Base-by-base conservation (phyloP, 83 land plant genomes). In the Picea abies region DNA sequence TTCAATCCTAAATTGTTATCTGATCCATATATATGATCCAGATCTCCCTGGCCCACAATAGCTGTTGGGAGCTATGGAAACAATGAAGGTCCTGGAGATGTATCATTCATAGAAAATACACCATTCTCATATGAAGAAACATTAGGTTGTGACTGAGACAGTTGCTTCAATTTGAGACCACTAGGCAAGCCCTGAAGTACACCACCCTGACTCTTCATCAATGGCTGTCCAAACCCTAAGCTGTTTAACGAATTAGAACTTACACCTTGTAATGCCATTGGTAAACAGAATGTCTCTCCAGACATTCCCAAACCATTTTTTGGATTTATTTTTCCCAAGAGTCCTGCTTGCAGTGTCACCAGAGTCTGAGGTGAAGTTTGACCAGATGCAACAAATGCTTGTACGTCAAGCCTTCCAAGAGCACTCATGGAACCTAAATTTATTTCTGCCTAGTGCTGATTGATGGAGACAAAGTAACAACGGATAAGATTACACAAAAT, bases 331-430 rank as follows among this genome's bases (percentile, higher is more conserved):
- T 84, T 81, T 41, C 90, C 85, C 23, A 84, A 62, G 22, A 89
- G 80, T 82, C 86, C 91, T 44, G 91, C 87, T 25, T 92, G 89
- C 63, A 92, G 79, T 35, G 90, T 88, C 60, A 92, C 88, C 10
- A 92, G 64, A 39, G 86, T 88, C 76, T 90, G 89, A 35, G 92
- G 92, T 62, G 92, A 85, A 67, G 88, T 78, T 82, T 90, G 92
- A 9, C 94, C 92, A 39, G 90, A 85, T 26, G 86, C 94, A 32
- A 85, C 92, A 72, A 90, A 76, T 44, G 94, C 82, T 84, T 88
- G 92, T 72, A 92, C 60, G 76, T 90, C 90, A 32, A 92, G 69
- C 66, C 89, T 78, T 35, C 86, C 87, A 20, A 89, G 63, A 16
- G 90, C 26, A 58, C 82, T 81, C 37, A 83, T 11, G 66, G 78